Evolutionary conservation across 805 yeast genomes (phyloP).

Genomic region (Spathaspora sp.): DNA sequence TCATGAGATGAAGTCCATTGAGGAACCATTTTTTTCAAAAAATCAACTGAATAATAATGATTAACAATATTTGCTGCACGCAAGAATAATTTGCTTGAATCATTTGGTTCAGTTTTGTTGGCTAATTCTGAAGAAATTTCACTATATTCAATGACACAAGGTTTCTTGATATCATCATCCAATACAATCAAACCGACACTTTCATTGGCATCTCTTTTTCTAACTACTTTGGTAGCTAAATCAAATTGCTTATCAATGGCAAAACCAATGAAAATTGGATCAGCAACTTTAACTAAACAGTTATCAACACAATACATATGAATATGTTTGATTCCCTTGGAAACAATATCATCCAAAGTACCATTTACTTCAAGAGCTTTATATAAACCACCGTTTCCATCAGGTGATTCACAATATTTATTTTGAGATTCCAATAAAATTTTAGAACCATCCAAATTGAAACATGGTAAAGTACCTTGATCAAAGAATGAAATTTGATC

Average conservation of each 20-base stretch:
- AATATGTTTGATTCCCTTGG: conserved; percentile 75
- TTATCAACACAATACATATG: conserved; percentile 98
- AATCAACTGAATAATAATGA: conserved; percentile 86
- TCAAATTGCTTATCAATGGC: conserved; percentile 64
- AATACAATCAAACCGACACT: conserved; percentile 88
- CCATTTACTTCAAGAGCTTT: conserved; percentile 68
- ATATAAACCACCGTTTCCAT: conserved; percentile 97
- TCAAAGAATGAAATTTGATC: conserved; percentile 75
- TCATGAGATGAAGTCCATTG: conserved; percentile 66
- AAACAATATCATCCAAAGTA: conserved; percentile 62
- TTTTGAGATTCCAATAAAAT: conserved; percentile 58
- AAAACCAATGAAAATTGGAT: conserved; percentile 86
- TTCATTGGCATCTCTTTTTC: conserved; percentile 85
- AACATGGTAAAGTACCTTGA: conserved; percentile 95
- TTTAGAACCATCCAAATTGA: conserved; percentile 63
- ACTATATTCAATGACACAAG: conserved; percentile 93
- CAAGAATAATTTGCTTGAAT: conserved; percentile 52
- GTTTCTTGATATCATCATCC: conserved; percentile 51
- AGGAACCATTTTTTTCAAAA: conserved; percentile 57
- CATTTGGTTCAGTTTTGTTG: conserved; percentile 56
- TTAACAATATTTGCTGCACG: conserved; percentile 97
- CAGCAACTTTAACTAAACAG: conserved; percentile 86
- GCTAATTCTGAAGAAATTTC: conserved; percentile 80
- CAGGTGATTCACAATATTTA: conserved; percentile 81
- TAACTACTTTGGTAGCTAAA: conserved; percentile 90